phyloP scores from a whole-genome alignment of 768 basidiomycete species.

The Megacollybia marginata region DNA sequence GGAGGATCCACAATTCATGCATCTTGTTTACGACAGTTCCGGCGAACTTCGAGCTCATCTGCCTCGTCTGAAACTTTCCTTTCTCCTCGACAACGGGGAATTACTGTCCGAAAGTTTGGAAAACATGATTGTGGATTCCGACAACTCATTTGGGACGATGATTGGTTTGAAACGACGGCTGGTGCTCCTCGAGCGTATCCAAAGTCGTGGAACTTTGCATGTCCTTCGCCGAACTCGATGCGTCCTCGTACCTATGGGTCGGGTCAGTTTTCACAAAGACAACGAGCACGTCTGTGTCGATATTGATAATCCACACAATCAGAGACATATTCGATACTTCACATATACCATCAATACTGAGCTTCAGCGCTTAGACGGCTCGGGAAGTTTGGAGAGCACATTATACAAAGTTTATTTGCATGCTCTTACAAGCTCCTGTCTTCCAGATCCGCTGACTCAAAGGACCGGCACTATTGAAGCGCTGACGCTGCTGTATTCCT shows the following conservation, averaged over 20 bases:
- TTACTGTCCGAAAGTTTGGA: background rate
- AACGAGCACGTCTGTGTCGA: background rate
- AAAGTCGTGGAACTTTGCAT: constrained; percentile 2
- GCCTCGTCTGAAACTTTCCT: background rate
- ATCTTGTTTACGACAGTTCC: background rate
- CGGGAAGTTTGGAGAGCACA: constrained; percentile 8
- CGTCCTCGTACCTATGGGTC: constrained; percentile 34
- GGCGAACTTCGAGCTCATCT: background rate
- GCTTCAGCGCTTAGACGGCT: constrained; percentile 11
- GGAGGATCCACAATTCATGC: constrained; percentile 4
- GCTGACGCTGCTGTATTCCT: constrained; percentile 19
- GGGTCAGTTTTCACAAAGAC: constrained; percentile 5
- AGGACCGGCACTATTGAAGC: constrained; percentile 31
- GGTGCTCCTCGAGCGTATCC: constrained; percentile 21
- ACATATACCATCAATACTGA: constrained; percentile 7
- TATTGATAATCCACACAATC: no score
- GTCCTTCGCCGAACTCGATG: constrained; percentile 15
- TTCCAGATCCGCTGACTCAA: constrained; percentile 24
- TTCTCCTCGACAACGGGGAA: background rate
- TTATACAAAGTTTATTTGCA: constrained; percentile 24
- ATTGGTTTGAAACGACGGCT: constrained; percentile 36
- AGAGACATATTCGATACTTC: background rate
- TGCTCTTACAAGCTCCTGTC: constrained; percentile 23
- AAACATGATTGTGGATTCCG: constrained; percentile 29
- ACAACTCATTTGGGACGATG: constrained; percentile 36